A percentile compares a stretch with the other conserved stretches of the same genome.
Conservation (phyloP, 2,329 filamentous ascomycete species). For the Epicoccum nigrum region DNA sequence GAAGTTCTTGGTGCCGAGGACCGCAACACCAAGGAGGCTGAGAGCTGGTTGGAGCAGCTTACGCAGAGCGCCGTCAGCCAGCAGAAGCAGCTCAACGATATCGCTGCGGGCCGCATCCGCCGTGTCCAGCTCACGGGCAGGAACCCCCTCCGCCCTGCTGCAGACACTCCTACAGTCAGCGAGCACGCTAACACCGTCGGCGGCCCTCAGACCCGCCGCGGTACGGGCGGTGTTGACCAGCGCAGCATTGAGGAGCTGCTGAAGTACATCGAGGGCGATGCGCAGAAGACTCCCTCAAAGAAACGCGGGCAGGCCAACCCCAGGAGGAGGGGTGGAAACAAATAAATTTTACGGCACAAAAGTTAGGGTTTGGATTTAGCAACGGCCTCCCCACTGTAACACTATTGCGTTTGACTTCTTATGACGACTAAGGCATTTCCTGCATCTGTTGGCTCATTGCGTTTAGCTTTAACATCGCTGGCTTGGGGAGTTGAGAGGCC, state of each 20-base stretch:
- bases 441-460: constrained; percentile 15
- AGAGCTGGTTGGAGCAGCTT: constrained; percentile 94
- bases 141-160: constrained; percentile 64
- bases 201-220: constrained; percentile 44
- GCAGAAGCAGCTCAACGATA: constrained; percentile 89
- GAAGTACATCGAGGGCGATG: constrained; percentile 85
- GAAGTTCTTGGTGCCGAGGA: constrained; percentile 84
- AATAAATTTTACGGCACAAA: constrained; percentile 9
- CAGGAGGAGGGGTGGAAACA: constrained; percentile 42
- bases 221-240: constrained; percentile 64
- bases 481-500: constrained; percentile 16
- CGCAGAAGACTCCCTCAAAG: constrained; percentile 52
- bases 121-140: constrained; percentile 68
- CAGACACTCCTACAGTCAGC: constrained; percentile 64
- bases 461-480: constrained; percentile 10
- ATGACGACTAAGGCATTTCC: constrained; percentile 12
- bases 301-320: constrained; percentile 53
- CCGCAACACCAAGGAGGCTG: constrained; percentile 97
- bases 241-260: constrained; percentile 92
- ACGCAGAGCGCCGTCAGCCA: constrained; percentile 95
- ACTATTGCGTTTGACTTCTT: constrained; percentile 8
- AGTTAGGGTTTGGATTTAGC: constrained; percentile 6
- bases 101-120: constrained; percentile 73
- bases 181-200: constrained; percentile 50
- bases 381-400: constrained; percentile 17